These are phyloP conservation scores for Leishmania aethiopica DNA, from an alignment of 208 protist species.

Conservation along the genomic window DNA sequence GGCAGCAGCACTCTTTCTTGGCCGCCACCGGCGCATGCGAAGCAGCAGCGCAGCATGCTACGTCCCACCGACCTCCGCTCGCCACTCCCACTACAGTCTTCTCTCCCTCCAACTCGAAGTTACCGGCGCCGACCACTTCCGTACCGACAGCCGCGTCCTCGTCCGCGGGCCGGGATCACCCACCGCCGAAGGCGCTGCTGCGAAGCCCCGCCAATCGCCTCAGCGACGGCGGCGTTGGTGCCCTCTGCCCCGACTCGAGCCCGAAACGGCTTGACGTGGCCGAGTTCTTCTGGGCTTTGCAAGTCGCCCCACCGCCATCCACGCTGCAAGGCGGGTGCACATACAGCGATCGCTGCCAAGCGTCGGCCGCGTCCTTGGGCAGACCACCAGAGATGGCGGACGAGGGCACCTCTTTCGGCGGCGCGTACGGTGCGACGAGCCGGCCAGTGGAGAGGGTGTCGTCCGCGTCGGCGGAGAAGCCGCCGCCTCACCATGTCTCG, in stretches of 20 bases:
- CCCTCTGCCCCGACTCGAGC: neutral
- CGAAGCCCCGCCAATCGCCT: neutral
- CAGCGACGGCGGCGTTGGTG: neutral
- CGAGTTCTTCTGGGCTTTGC: constrained; percentile 43
- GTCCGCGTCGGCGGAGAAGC: neutral
- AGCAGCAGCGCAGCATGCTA: neutral
- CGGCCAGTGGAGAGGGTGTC: neutral
- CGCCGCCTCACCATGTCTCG: neutral
- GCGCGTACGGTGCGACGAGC: constrained; percentile 6
- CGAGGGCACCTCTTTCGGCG: neutral
- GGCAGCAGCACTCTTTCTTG: neutral
- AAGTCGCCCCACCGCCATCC: constrained; percentile 29
- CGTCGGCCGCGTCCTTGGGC: neutral
- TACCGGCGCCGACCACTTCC: neutral
- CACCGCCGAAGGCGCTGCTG: neutral
- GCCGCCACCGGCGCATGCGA: neutral
- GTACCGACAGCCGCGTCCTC: neutral
- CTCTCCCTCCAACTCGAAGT: constrained; percentile 10
- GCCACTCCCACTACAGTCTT: constrained; percentile 8
- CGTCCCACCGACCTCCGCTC: neutral
- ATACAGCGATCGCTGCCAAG: constrained; percentile 26
- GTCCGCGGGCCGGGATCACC: neutral
- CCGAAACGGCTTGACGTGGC: constrained; percentile 19
- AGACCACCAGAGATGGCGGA: neutral
- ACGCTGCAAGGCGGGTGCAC: constrained; percentile 18